phyloP scores from a whole-genome alignment of 306 rosid genomes.

The Casuarina equisetifolia region DNA sequence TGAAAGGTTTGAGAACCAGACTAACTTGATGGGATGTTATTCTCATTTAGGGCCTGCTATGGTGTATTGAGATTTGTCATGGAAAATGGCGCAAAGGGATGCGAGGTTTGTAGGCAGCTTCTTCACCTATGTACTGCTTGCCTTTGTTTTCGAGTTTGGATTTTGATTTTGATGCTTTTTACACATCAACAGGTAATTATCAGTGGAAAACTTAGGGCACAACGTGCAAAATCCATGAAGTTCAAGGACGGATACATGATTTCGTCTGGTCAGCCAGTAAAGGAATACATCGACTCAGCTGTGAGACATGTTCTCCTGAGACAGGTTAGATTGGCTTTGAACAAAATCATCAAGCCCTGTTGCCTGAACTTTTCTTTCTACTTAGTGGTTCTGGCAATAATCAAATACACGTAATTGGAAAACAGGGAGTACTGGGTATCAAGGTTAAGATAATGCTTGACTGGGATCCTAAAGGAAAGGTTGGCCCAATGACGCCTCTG shows the following conservation, averaged over 20 bases:
- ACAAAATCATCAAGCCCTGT: background rate
- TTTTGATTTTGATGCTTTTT: background rate
- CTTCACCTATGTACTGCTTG: background rate
- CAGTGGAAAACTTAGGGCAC: slow-evolving; percentile 90
- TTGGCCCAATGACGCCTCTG: slow-evolving; percentile 63
- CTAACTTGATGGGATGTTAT: background rate
- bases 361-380: background rate
- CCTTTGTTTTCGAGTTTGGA: slow-evolving; percentile 7
- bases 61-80: slow-evolving; percentile 60
- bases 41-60: slow-evolving; percentile 52
- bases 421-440: slow-evolving; percentile 66
- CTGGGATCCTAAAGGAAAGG: slow-evolving; percentile 83
- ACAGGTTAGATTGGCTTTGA: slow-evolving; percentile 53
- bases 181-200: slow-evolving; percentile 59
- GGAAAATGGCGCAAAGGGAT: slow-evolving; percentile 69
- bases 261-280: slow-evolving; percentile 92
- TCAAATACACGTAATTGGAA: background rate
- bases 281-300: slow-evolving; percentile 86
- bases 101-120: slow-evolving; percentile 44
- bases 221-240: slow-evolving; percentile 90
- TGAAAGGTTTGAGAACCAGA: background rate
- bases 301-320: slow-evolving; percentile 93
- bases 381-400: background rate
- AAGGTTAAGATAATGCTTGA: slow-evolving; percentile 83
- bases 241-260: slow-evolving; percentile 97